phyloP scores from a whole-genome alignment of 1,139 yeast genomes.

The Saccharomyces hybrid region DNA sequence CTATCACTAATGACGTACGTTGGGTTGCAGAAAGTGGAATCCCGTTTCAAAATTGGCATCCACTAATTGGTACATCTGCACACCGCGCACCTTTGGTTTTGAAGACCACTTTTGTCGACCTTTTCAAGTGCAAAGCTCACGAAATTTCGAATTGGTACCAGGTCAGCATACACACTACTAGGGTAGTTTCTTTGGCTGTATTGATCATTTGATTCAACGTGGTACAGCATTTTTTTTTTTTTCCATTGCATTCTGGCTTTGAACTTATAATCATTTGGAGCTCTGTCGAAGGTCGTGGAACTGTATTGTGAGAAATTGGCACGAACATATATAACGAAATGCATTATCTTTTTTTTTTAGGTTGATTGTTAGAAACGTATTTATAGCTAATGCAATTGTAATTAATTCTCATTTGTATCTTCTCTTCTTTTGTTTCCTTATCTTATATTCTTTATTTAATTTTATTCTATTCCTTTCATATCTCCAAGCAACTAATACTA shows the following conservation, averaged over 20 bases:
- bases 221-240: background rate
- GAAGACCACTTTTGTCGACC: background rate
- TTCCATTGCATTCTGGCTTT: background rate
- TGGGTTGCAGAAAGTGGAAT: background rate
- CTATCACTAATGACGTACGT: background rate
- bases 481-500: constrained; percentile 19
- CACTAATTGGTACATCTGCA: background rate
- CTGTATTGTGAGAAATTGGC: background rate
- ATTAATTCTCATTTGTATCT: background rate
- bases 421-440: background rate
- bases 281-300: background rate
- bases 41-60: background rate
- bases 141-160: background rate
- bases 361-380: constrained; percentile 1
- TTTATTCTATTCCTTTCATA: constrained; percentile 3
- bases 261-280: background rate
- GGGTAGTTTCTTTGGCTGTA: background rate
- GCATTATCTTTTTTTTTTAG: background rate
- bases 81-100: background rate
- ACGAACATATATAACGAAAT: background rate
- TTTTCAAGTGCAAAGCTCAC: background rate
- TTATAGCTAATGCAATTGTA: background rate
- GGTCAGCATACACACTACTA: background rate
- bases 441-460: constrained; percentile 3
- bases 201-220: background rate